Evolutionary conservation across 2,329 filamentous ascomycete genomes (phyloP).

Genomic region (Penicillium sp.): DNA sequence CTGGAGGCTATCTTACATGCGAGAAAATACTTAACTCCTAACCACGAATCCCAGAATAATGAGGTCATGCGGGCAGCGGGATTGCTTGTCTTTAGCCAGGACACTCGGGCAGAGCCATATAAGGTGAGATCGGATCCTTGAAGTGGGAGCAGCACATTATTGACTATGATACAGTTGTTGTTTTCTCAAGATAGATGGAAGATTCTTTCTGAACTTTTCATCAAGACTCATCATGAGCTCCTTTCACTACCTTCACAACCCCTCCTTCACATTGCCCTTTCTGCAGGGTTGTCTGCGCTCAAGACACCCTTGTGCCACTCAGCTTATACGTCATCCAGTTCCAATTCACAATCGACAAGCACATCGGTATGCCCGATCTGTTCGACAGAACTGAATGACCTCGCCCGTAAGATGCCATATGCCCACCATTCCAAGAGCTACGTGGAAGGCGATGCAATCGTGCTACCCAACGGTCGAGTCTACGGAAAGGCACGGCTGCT

Average conservation of each 20-base stretch:
- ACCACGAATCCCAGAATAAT: slow-evolving; percentile 65
- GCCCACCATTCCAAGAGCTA: slow-evolving; percentile 93
- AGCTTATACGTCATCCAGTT: slow-evolving; percentile 56
- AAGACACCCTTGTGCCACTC: slow-evolving; percentile 95
- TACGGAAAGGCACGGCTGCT: slow-evolving; percentile 76
- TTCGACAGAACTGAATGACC: slow-evolving; percentile 88
- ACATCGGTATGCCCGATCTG: slow-evolving; percentile 92
- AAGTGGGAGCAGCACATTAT: not conserved
- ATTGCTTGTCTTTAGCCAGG: slow-evolving; percentile 72
- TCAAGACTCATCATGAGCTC: slow-evolving; percentile 80
- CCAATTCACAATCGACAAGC: slow-evolving; percentile 56
- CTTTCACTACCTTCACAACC: slow-evolving; percentile 79
- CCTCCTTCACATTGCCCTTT: slow-evolving; percentile 85
- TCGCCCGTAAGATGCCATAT: slow-evolving; percentile 86
- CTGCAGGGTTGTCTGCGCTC: slow-evolving; percentile 86
- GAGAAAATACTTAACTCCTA: slow-evolving; percentile 74
- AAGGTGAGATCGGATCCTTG: slow-evolving; percentile 44
- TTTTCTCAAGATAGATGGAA: slow-evolving; percentile 75
- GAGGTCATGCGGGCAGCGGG: slow-evolving; percentile 74
- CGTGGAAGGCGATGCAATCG: slow-evolving; percentile 81
- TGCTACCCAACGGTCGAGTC: slow-evolving; percentile 83
- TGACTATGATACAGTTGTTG: slow-evolving; percentile 54
- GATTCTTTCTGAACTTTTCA: slow-evolving; percentile 75
- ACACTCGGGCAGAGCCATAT: slow-evolving; percentile 61
- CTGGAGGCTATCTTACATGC: slow-evolving; percentile 80